These are phyloP conservation scores for Aspergillus fischeri DNA, from an alignment of 2,329 filamentous ascomycete genomes.

Conservation along the genomic window DNA sequence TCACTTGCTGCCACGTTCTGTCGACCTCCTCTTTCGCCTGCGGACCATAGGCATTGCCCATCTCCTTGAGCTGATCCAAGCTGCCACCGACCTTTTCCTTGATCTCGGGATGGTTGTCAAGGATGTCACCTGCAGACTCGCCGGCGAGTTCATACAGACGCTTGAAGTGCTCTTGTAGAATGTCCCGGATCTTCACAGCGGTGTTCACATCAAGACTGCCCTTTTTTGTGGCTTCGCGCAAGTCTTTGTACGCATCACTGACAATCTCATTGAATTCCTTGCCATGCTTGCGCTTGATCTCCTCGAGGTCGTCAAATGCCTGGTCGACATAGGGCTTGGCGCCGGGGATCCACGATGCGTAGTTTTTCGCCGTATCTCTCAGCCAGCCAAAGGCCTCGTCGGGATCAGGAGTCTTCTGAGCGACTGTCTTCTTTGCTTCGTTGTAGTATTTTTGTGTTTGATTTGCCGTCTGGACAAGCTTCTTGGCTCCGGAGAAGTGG, in stretches of 20 bases:
- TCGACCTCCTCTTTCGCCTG: conserved; percentile 74
- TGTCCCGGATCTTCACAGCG: conserved; percentile 57
- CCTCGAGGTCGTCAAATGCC: conserved; percentile 67
- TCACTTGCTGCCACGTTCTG: conserved; percentile 64
- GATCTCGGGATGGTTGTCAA: conserved; percentile 69
- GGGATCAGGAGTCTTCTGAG: conserved; percentile 59
- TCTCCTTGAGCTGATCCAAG: conserved; percentile 64
- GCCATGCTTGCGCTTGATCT: conserved; percentile 62
- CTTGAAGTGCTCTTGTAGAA: conserved; percentile 59
- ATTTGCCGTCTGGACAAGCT: conserved; percentile 47
- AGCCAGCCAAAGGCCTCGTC: conserved; percentile 65
- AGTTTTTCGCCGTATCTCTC: conserved; percentile 62
- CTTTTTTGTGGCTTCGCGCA: conserved; percentile 57
- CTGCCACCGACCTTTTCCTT: conserved; percentile 69
- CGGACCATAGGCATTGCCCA: conserved; percentile 67
- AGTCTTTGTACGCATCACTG: conserved; percentile 62
- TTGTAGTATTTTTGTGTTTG: conserved; percentile 60
- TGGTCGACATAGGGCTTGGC: conserved; percentile 64
- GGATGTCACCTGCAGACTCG: conserved; percentile 60
- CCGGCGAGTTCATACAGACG: conserved; percentile 59
- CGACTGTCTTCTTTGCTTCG: conserved; percentile 56
- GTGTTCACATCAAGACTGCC: conserved; percentile 61
- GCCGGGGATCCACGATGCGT: conserved; percentile 68
- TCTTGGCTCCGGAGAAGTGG: conserved; percentile 49
- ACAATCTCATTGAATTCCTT: conserved; percentile 68